phyloP scores from a whole-genome alignment of 257 asterid genomes.

The Gentiana dahurica region DNA sequence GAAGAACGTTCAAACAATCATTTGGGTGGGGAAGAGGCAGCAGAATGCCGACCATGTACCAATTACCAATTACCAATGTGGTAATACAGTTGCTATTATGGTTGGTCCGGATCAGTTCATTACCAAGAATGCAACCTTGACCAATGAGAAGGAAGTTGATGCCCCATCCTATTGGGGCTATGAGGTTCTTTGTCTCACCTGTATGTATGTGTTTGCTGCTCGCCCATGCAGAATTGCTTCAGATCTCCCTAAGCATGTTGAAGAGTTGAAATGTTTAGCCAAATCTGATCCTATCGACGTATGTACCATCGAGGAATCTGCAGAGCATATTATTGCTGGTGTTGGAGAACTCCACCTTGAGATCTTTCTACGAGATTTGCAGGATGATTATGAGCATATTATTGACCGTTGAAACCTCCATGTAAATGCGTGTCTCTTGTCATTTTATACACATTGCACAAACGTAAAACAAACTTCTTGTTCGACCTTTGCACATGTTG shows the following conservation, averaged over 20 bases:
- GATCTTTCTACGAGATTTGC: slow-evolving; percentile 28
- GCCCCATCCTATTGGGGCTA: slow-evolving; percentile 34
- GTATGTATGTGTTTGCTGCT: slow-evolving; percentile 37
- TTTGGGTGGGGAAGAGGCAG: slow-evolving; percentile 42
- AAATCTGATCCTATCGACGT: slow-evolving; percentile 41
- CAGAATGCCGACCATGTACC: slow-evolving; percentile 40
- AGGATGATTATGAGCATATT: slow-evolving; percentile 29
- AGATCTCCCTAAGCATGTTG: slow-evolving; percentile 37
- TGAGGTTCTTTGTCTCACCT: slow-evolving; percentile 39
- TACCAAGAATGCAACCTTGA: slow-evolving; percentile 37
- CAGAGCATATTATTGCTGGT: slow-evolving; percentile 35
- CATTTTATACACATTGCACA: too few species aligned
- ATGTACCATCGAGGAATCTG: slow-evolving; percentile 33
- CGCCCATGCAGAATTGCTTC: slow-evolving; percentile 39
- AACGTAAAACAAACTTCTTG: too few species aligned
- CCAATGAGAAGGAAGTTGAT: slow-evolving; percentile 32
- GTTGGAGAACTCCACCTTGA: slow-evolving; percentile 36
- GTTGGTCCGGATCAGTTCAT: slow-evolving; percentile 36
- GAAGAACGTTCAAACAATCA: slow-evolving; percentile 34
- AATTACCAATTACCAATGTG: too few species aligned
- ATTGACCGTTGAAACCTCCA: too few species aligned
- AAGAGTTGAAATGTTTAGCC: slow-evolving; percentile 33
- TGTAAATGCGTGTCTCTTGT: too few species aligned
- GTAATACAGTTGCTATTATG: slow-evolving; percentile 36
- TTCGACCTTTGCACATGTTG: too few species aligned